Base-by-base conservation (phyloP, 441 rosid genomes). In the Gossypium schwendimanii region DNA sequence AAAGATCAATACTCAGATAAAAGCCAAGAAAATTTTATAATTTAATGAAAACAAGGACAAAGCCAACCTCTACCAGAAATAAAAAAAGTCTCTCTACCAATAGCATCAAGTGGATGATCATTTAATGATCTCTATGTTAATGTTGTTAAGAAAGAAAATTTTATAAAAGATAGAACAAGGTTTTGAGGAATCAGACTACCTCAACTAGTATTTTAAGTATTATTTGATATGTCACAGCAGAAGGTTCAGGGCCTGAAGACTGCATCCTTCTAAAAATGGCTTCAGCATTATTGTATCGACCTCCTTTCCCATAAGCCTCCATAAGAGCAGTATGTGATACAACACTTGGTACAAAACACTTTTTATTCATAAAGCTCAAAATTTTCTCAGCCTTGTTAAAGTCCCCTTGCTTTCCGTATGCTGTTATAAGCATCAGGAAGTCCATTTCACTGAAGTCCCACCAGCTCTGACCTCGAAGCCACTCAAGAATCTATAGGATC, bases 301-400 rank as follows among this genome's bases (percentile, higher is more conserved):
- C 94, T 80, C 96, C 97, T 84, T 81, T 91, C 71, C 99, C 98
- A 77, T 94, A 89, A 15, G 98, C 96, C 77, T 94, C 99, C 92
- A 94, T 87, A 50, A 94, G 92, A 72, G 97, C 98, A 31, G 98
- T 94, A 53, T 88, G 84, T 33, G 98, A 87, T 47, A 92, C 80
- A 72, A 89, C 96, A 81, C 81, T 89, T 49, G 98, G 97, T 49
- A 61, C 77, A 77, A 83, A 86, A 2, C 95, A 94, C 80, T 78
- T 87, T 83, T 86, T 87, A 76, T 88, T 92, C 85, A 91, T 83
- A 26, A 81, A 71, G 61, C 86, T 82, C 69, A 91, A 82, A 74
- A 89, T 78, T 79, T 80, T 92, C 81, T 94, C 99, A 75, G 96
- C 96, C 79, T 81, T 85, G 70, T 82, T 94, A 85, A 91, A 92